Conservation (phyloP, 1,284 basidiomycete species). For the Ustilago sp. region DNA sequence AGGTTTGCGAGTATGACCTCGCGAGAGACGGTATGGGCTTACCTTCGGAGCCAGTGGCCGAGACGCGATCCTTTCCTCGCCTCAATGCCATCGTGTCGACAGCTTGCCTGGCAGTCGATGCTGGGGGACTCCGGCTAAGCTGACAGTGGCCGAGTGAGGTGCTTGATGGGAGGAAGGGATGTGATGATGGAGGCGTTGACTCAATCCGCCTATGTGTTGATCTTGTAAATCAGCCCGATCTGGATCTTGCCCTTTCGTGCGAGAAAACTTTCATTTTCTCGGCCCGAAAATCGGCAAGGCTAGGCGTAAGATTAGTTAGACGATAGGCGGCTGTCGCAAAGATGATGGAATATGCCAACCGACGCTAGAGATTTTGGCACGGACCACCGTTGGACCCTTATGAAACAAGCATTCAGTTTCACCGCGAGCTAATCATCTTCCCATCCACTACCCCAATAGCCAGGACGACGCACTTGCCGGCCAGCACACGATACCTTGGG, state of each 20-base stretch:
- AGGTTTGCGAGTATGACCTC: neutral
- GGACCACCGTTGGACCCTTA: too few relatives aligned
- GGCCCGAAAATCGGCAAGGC: neutral
- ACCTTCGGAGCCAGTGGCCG: constrained; percentile 46
- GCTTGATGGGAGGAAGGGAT: neutral
- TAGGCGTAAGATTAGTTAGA: too few relatives aligned
- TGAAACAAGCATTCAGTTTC: too few relatives aligned
- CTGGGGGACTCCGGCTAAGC: neutral
- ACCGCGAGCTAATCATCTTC: too few relatives aligned
- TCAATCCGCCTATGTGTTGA: constrained; percentile 6
- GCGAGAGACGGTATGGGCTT: constrained; percentile 1
- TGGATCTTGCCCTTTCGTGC: neutral
- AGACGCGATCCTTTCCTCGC: constrained; percentile 47
- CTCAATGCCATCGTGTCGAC: constrained; percentile 34
- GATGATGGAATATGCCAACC: too few relatives aligned
- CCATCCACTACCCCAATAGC: too few relatives aligned
- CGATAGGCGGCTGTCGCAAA: neutral
- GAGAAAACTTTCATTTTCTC: neutral
- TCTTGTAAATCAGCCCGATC: constrained; percentile 9
- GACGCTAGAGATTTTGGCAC: too few relatives aligned
- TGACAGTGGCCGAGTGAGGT: neutral
- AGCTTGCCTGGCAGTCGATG: neutral
- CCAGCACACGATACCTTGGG: too few relatives aligned
- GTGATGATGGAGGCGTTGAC: constrained; percentile 17
- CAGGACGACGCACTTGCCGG: too few relatives aligned